These are phyloP conservation scores for Chaetomium cochliodes DNA, from an alignment of 495 filamentous ascomycete species.

Conservation along the genomic window DNA sequence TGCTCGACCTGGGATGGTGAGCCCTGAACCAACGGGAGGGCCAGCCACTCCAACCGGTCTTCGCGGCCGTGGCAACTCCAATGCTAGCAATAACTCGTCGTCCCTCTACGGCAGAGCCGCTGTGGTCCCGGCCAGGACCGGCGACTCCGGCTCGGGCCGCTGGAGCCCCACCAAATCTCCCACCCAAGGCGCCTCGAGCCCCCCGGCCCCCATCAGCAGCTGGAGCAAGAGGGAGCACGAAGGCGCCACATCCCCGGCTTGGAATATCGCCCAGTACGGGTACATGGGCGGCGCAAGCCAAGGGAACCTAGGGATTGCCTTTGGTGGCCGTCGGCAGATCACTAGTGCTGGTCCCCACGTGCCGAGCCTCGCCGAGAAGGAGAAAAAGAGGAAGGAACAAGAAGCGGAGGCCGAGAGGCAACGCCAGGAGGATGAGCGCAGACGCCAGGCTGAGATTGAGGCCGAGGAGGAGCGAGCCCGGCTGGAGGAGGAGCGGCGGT, in stretches of 20 bases:
- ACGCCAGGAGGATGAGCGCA: constrained; percentile 65
- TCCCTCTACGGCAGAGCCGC: constrained; percentile 47
- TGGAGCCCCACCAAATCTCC: constrained; percentile 63
- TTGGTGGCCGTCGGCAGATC: constrained; percentile 89
- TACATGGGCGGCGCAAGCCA: constrained; percentile 98
- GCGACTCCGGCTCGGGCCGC: constrained; percentile 53
- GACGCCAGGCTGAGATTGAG: constrained; percentile 59
- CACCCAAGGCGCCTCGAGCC: constrained; percentile 37
- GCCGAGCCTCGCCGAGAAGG: constrained; percentile 62
- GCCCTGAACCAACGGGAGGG: constrained; percentile 71
- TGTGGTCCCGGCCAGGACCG: constrained; percentile 48
- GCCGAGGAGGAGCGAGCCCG: constrained; percentile 68
- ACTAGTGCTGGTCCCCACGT: constrained; percentile 77
- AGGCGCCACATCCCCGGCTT: constrained; percentile 77
- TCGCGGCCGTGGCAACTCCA: constrained; percentile 63
- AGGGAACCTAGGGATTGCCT: constrained; percentile 88
- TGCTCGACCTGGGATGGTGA: constrained; percentile 58
- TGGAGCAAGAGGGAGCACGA: constrained; percentile 90
- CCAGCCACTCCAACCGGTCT: constrained; percentile 47
- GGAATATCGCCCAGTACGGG: constrained; percentile 98
- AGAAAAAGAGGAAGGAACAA: constrained; percentile 52
- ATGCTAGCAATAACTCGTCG: constrained; percentile 63
- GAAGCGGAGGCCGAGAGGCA: constrained; percentile 58
- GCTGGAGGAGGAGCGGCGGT: constrained; percentile 68
- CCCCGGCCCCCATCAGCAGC: constrained; percentile 62